Evolutionary conservation across 495 filamentous ascomycete genomes (phyloP).

Genomic region (Penicillium ucsense): DNA sequence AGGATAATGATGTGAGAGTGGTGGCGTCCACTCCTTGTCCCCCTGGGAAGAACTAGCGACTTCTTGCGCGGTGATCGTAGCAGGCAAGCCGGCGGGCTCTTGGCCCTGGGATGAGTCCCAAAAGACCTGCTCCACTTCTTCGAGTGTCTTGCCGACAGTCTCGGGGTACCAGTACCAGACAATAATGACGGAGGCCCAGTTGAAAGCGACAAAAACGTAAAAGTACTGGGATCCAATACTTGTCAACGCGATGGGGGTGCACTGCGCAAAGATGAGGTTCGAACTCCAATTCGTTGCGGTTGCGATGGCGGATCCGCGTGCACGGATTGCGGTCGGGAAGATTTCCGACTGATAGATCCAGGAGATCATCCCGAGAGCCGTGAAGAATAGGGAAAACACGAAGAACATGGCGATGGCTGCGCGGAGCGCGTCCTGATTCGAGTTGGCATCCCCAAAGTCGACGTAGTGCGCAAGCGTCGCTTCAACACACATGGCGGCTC

Average conservation of each 20-base stretch:
- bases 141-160: slow-evolving; percentile 42
- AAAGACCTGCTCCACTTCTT: slow-evolving; percentile 44
- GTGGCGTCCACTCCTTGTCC: background rate
- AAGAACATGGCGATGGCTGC: slow-evolving; percentile 49
- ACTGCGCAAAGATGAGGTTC: slow-evolving; percentile 46
- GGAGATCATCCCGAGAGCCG: slow-evolving; percentile 42
- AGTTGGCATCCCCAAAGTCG: slow-evolving; percentile 13
- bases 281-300: slow-evolving; percentile 46
- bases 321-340: slow-evolving; percentile 45
- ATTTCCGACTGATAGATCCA: slow-evolving; percentile 51
- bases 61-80: too few relatives aligned
- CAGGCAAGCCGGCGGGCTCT: too few relatives aligned
- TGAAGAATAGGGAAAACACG: slow-evolving; percentile 48
- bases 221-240: slow-evolving; percentile 41
- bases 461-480: slow-evolving; percentile 31
- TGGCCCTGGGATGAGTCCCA: slow-evolving; percentile 2
- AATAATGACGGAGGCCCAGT: slow-evolving; percentile 31
- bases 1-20: slow-evolving; percentile 2
- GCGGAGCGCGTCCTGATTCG: slow-evolving; percentile 34
- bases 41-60: too few relatives aligned
- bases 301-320: slow-evolving; percentile 40
- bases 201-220: slow-evolving; percentile 45
- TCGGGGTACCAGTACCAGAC: slow-evolving; percentile 44
- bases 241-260: slow-evolving; percentile 42
- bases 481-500: slow-evolving; percentile 41